Percentiles rank a stretch among this genome's conserved stretches.
Conservation (phyloP, 371 early-diverging fungal species). For the Apophysomyces variabilis region DNA sequence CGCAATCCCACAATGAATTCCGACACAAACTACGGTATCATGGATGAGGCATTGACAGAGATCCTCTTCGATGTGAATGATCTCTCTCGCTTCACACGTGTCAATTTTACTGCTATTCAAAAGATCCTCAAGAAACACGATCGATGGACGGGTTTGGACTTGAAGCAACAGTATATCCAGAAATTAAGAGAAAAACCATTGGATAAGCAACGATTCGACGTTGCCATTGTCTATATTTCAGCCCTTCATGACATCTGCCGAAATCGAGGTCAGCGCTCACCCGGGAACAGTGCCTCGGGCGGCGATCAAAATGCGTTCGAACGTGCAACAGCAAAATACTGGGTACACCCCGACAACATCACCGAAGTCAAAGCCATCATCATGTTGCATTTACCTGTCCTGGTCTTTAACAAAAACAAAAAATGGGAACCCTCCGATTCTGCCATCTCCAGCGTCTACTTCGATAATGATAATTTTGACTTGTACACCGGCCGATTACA, state of each 20-base stretch:
- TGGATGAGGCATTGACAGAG: slow-evolving; percentile 76
- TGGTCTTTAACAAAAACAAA: slow-evolving; percentile 55
- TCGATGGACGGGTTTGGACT: slow-evolving; percentile 51
- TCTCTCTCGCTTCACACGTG: slow-evolving; percentile 86
- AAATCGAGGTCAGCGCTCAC: slow-evolving; percentile 62
- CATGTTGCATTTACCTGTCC: slow-evolving; percentile 87
- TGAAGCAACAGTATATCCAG: slow-evolving; percentile 68
- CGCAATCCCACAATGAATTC: slow-evolving; percentile 36
- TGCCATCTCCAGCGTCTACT: slow-evolving; percentile 89
- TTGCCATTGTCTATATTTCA: slow-evolving; percentile 83
- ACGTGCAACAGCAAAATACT: slow-evolving; percentile 92
- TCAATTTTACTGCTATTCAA: slow-evolving; percentile 93
- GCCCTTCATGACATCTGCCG: slow-evolving; percentile 87
- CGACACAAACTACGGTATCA: slow-evolving; percentile 56
- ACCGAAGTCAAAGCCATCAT: slow-evolving; percentile 88
- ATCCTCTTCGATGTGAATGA: slow-evolving; percentile 87
- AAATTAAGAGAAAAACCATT: slow-evolving; percentile 80
- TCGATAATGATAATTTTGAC: slow-evolving; percentile 86
- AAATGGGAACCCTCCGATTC: slow-evolving; percentile 32
- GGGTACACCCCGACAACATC: slow-evolving; percentile 95
- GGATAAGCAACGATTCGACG: slow-evolving; percentile 87
- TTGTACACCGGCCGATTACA: slow-evolving; percentile 86
- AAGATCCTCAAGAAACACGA: slow-evolving; percentile 97
- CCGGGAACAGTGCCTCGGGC: slow-evolving; percentile 61
- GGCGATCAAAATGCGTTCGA: slow-evolving; percentile 82